Evolutionary conservation across 768 basidiomycete genomes (phyloP).

Genomic region (Tremella yokohamensis): DNA sequence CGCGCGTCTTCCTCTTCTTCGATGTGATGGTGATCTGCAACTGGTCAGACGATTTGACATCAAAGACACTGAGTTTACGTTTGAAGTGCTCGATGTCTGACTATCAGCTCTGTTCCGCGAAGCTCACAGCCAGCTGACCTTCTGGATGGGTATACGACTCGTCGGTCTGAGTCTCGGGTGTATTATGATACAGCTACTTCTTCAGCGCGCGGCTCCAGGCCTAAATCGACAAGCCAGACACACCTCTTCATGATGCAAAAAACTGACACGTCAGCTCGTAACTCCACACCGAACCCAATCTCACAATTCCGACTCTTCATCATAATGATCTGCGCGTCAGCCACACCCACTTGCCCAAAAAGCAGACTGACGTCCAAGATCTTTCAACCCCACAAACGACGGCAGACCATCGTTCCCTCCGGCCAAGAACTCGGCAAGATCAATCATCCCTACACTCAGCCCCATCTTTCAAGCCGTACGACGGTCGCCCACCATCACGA

Average conservation of each 20-base stretch:
- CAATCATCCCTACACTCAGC: constrained; percentile 34
- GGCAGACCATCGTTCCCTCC: constrained; percentile 49
- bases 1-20: constrained; percentile 77
- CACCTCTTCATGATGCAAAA: constrained; percentile 82
- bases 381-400: constrained; percentile 47
- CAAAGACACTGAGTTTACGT: constrained; percentile 47
- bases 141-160: constrained; percentile 91
- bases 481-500: constrained; percentile 62
- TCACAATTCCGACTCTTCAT: constrained; percentile 52
- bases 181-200: constrained; percentile 78
- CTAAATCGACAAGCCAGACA: too few species aligned
- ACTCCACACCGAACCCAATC: constrained; percentile 4
- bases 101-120: constrained; percentile 2
- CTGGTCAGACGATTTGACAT: not conserved
- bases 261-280: constrained; percentile 36
- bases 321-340: constrained; percentile 40
- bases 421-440: constrained; percentile 46
- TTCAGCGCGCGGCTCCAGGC: too few species aligned
- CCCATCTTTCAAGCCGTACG: not conserved
- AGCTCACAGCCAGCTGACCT: constrained; percentile 53
- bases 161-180: constrained; percentile 95
- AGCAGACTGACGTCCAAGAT: constrained; percentile 48
- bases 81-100: constrained; percentile 73
- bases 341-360: not conserved
- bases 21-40: constrained; percentile 70